Base-by-base conservation (phyloP, 768 basidiomycete species). In the Trametes coccinea region DNA sequence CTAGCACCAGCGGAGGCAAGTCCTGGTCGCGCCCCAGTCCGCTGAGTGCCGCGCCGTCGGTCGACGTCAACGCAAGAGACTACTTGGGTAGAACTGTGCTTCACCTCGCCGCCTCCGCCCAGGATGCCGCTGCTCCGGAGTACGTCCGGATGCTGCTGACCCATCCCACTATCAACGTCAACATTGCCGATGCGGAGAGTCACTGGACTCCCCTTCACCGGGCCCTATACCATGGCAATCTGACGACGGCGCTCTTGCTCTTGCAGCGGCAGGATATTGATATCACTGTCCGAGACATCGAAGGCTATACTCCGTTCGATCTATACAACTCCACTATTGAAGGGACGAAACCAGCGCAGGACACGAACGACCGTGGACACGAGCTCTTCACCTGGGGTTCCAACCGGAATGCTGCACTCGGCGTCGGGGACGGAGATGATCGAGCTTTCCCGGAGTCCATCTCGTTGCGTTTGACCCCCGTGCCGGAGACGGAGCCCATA, bases 181-280 rank as follows among this genome's bases (percentile, higher is more conserved):
- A 98, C 67, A 60, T 90, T 6, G 76, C 78, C 44, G 96, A 99
- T 73, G 72, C 72, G 55, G 96, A 98, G 79, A 92, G 84, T 59
- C 89, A 88, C 59, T 98, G 94, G 91, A 96, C 93, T 0, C 84
- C 95, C 6, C 77, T 98, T 22, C 96, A 99, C 69, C 79, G 94
- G 50, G 92, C 92, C 2, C 73, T 95, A 66, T 97, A 94, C 71
- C 73, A 79, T 40, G 92, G 91, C 0, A 93, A 94, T 67, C 61
- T 95, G 8, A 79, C 86, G 50, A 82, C 84, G 47, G 88, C 83
- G 85, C 75, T 92, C 48, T 78, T 95, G 39, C 81, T 98, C 6
- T 75, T 97, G 54, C 85, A 88, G 67, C 84, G 86, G 41, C 68
- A 80, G 22, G 93, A 96, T 68, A 84, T 84, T 27, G 92, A 97